Base-by-base conservation (phyloP, 2,329 filamentous ascomycete species). In the Aspergillus sp. region DNA sequence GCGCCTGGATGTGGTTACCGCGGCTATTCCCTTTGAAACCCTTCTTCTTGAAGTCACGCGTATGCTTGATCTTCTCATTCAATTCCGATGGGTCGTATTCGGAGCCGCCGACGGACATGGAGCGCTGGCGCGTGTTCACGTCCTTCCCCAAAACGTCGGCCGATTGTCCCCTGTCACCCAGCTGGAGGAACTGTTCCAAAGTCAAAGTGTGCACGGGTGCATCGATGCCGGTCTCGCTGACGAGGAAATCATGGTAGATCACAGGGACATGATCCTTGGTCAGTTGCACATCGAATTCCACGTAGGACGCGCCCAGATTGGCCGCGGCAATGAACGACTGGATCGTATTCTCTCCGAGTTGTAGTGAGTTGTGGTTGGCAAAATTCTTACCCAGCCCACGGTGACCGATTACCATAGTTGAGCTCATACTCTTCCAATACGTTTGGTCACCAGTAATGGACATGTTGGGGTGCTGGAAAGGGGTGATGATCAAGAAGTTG, bases 241-340 rank as follows among this genome's bases (percentile, higher is more conserved):
- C 95, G 14, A 98, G 82, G 71, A 99, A 99, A 75, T 99, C 95
- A 73, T 99, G 95, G 73, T 99, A 99, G 69, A 99, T 96, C 65
- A 99, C 94, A 0, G 95, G 95, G 1, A 99, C 92, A 69, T 96
- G 92, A 72, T 99, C 95, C 72, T 99, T 99, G n/a, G 95, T 99
- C 45, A 99, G 81, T 73, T 99, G 95, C 0, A 99, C 95, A 73
- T 99, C 95, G 70, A 86, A 86, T 67, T 89, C 87, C 39, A 89
- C 86, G 67, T 89, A 89, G 10, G 84, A 85, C 12, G 86, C 95
- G 9, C 95, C 95, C 54, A 99, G 78, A 66, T 97, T 98, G 49
- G 94, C 93, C 2, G 95, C 95, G 2, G 94, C 92, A 70, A 98
- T 96, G 77, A 99, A 99, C 0, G 95, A 98, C 57, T 87, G 90